A percentile compares a stretch with the other conserved stretches of the same genome.
phyloP scores from a whole-genome alignment of 352 stramenopile genomes.

The Phytophthora chlamydospora region DNA sequence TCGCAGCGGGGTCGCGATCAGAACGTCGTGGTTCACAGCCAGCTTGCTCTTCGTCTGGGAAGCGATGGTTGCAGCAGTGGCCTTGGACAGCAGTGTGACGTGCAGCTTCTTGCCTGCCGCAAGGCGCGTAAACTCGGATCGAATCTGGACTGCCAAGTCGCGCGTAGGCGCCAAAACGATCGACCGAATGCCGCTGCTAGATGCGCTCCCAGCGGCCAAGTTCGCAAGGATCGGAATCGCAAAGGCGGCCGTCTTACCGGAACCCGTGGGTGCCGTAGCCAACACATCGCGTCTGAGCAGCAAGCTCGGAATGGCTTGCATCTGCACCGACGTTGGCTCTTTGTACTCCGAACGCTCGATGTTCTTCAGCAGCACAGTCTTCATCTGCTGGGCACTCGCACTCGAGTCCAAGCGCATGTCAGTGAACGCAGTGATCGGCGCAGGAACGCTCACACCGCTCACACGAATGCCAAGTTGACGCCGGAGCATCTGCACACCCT shows the following conservation, averaged over 20 bases:
- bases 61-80: conserved; percentile 82
- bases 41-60: conserved; percentile 83
- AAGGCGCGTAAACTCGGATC: conserved; percentile 94
- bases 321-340: conserved; percentile 99
- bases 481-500: conserved; percentile 67
- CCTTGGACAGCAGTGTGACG: conserved; percentile 93
- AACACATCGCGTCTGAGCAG: conserved; percentile 94
- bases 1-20: conserved; percentile 97
- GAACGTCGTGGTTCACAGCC: conserved; percentile 91
- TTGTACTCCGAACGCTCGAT: conserved; percentile 95
- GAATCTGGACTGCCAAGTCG: conserved; percentile 97
- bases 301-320: conserved; percentile 95
- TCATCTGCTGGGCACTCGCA: conserved; percentile 65
- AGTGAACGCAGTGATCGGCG: conserved; percentile 78
- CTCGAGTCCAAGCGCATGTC: conserved; percentile 63
- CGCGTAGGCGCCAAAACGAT: conserved; percentile 97
- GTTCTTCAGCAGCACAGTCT: conserved; percentile 73
- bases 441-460: conserved; percentile 62
- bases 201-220: conserved; percentile 42
- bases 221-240: conserved; percentile 94
- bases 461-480: conserved; percentile 86
- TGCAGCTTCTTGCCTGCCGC: conserved; percentile 87
- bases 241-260: conserved; percentile 98
- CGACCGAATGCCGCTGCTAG: conserved; percentile 80
- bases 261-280: conserved; percentile 96